phyloP scores from a whole-genome alignment of 306 rosid genomes.

The Cucurbita pepo region DNA sequence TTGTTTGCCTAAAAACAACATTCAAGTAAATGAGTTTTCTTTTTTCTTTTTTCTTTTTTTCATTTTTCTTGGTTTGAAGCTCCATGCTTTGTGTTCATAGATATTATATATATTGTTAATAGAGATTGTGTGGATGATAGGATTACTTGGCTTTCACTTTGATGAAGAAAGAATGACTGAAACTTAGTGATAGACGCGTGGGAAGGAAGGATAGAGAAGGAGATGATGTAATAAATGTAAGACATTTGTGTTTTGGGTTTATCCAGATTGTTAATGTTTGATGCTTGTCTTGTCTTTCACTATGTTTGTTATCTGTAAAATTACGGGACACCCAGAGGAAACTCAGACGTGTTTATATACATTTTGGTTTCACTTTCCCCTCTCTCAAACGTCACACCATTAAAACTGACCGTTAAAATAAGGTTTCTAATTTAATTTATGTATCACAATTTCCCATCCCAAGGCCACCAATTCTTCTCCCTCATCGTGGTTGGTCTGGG shows the following conservation, averaged over 20 bases:
- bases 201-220: too few relatives aligned
- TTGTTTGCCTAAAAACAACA: neutral
- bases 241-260: neutral
- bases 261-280: neutral
- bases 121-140: neutral
- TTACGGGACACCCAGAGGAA: too few relatives aligned
- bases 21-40: neutral
- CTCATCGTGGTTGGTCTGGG: too few relatives aligned
- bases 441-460: neutral
- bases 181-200: too few relatives aligned
- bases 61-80: neutral
- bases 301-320: neutral
- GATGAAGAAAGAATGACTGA: neutral
- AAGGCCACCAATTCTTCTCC: too few relatives aligned
- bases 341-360: too few relatives aligned
- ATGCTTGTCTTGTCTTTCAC: neutral
- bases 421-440: neutral
- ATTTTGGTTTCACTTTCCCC: neutral
- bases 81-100: neutral
- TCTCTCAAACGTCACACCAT: neutral
- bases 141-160: neutral
- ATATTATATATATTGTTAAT: too few relatives aligned
- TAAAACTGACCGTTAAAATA: neutral
- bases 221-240: too few relatives aligned
- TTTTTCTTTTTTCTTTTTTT: neutral